Conservation (phyloP, 2,329 filamentous ascomycete species). For the Botrytis byssoidea region DNA sequence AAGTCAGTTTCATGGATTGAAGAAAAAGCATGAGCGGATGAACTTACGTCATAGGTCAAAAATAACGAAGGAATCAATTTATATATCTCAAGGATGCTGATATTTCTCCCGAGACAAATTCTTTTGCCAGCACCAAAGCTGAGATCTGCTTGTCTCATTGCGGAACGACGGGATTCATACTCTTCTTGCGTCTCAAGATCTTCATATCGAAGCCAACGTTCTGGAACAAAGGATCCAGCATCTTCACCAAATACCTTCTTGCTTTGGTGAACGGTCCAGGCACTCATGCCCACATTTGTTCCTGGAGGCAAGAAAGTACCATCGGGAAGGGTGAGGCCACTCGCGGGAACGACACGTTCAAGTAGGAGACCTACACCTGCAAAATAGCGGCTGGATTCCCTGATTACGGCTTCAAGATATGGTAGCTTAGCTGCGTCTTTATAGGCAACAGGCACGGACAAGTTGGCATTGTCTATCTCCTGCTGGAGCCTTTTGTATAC, state of each 20-base stretch:
- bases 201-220: slow-evolving; percentile 48
- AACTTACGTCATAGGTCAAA: slow-evolving; percentile 44
- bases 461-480: too few species aligned
- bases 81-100: slow-evolving; percentile 45
- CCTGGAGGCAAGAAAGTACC: slow-evolving; percentile 35
- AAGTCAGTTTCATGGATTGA: not conserved
- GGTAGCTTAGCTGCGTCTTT: slow-evolving; percentile 1
- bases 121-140: slow-evolving; percentile 46
- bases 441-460: not conserved
- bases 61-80: slow-evolving; percentile 51
- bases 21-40: not conserved
- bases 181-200: slow-evolving; percentile 38
- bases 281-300: slow-evolving; percentile 40
- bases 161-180: slow-evolving; percentile 39
- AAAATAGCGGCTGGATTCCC: slow-evolving; percentile 48
- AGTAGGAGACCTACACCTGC: slow-evolving; percentile 45
- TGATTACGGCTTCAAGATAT: slow-evolving; percentile 44
- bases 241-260: slow-evolving; percentile 41
- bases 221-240: slow-evolving; percentile 42
- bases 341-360: slow-evolving; percentile 43
- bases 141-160: slow-evolving; percentile 44
- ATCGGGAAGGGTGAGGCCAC: slow-evolving; percentile 27
- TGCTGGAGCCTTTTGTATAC: too few species aligned
- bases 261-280: slow-evolving; percentile 41
- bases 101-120: slow-evolving; percentile 45